Base-by-base conservation (phyloP, 257 asterid species). In the Solanum bulbocastanum region DNA sequence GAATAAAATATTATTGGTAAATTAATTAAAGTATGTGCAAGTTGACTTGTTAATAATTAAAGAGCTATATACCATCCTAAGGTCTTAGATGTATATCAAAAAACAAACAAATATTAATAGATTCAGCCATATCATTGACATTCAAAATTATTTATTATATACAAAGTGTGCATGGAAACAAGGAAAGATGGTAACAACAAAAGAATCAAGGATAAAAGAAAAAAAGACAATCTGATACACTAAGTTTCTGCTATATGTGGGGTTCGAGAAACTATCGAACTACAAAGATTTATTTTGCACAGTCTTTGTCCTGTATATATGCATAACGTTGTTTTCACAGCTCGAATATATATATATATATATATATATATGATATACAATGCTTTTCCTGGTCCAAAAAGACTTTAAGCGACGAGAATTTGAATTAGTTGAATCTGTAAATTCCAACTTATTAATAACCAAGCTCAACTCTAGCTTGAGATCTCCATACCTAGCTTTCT, bases 401-500 rank as follows among this genome's bases (percentile, higher is more conserved):
- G 30, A 30, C 30, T 30, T 30, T 30, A 30, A 15, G 2, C 52
- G 4, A 74, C 5, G 2, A 74, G 6, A 73, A 37, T 37, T 1
- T 22, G 6, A 74, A 37, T 74, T 1, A 74, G 10, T 36, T 3
- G 11, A 37, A 37, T 73, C 3, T 20, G 10, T 73, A 36, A 20
- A 35, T 20, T 4, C 2, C 5, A 1, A 10, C 32, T 73, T 36
- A 35, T 46, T 82, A 92, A 87, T 92, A 93, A 84, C 91, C 93
- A 84, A 88, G 86, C 52, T 14, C 86, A 89, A 33, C 25, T 8
- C 72, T 86, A 49, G 95, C 89, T 81, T 93, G 91, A 75, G 98
- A 96, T 85, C 93, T 95, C 99, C 99, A 96, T 93, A 89, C 82
- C 89, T 92, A 0, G 99, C 99, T 75, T 93, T 95, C 93, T 96